Evolutionary conservation across 345 rosid genomes (phyloP).

Genomic region (Eucalyptus pauciflora): DNA sequence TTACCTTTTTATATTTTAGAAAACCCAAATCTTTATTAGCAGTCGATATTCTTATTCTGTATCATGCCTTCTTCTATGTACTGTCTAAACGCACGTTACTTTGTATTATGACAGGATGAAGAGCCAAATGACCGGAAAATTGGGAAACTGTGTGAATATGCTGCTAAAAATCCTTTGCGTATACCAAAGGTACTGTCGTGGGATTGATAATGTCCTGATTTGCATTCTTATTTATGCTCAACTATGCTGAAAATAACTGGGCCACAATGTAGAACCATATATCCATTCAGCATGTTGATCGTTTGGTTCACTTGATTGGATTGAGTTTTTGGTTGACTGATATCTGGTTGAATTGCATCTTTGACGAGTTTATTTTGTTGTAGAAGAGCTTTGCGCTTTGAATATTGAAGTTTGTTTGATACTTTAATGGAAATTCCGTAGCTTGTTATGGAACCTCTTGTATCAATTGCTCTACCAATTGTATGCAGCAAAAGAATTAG

Average conservation of each 20-base stretch:
- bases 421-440: neutral
- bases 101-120: conserved; percentile 51
- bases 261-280: neutral
- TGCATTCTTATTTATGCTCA: neutral
- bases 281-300: neutral
- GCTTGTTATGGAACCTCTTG: neutral
- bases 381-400: neutral
- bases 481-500: neutral
- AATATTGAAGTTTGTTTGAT: neutral
- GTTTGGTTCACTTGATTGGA: neutral
- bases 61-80: neutral
- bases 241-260: neutral
- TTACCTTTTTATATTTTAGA: neutral
- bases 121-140: conserved; percentile 89
- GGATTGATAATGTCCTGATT: neutral
- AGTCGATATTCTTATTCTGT: neutral
- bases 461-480: neutral
- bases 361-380: neutral
- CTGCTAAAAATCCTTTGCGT: conserved; percentile 80
- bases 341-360: neutral
- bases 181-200: conserved; percentile 69
- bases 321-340: neutral
- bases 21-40: neutral
- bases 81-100: neutral
- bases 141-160: conserved; percentile 92